Evolutionary conservation across 1,139 yeast genomes (phyloP).

Genomic region (Taphrina wiesneri): DNA sequence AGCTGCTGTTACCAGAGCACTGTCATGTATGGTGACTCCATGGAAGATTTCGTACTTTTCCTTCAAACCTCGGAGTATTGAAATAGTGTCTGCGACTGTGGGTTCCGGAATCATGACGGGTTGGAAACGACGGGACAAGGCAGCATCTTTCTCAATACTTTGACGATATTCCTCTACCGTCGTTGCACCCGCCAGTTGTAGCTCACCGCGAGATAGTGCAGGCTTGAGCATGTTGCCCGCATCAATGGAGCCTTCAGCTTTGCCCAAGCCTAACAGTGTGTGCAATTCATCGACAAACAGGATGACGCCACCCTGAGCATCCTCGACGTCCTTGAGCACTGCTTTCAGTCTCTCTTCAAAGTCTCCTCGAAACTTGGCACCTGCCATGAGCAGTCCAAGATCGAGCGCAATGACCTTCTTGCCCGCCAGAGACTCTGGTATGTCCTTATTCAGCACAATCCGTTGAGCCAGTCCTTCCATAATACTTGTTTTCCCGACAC

Average conservation of each 20-base stretch:
- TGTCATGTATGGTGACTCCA: slow-evolving; percentile 93
- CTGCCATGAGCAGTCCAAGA: slow-evolving; percentile 84
- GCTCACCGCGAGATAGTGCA: slow-evolving; percentile 86
- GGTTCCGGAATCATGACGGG: slow-evolving; percentile 88
- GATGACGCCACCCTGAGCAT: slow-evolving; percentile 73
- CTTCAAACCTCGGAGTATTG: slow-evolving; percentile 87
- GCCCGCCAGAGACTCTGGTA: slow-evolving; percentile 88
- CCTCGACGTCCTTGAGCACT: slow-evolving; percentile 84
- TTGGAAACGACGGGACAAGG: slow-evolving; percentile 87
- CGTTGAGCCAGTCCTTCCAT: slow-evolving; percentile 96
- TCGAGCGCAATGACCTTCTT: slow-evolving; percentile 82
- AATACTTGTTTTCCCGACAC: slow-evolving; percentile 95
- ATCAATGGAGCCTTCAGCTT: slow-evolving; percentile 93
- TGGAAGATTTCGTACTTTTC: slow-evolving; percentile 96
- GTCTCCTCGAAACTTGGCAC: slow-evolving; percentile 94
- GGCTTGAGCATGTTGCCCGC: slow-evolving; percentile 93
- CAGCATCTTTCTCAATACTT: slow-evolving; percentile 89
- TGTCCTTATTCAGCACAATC: slow-evolving; percentile 76
- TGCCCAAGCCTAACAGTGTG: slow-evolving; percentile 85
- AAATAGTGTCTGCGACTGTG: slow-evolving; percentile 85
- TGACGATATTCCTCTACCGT: slow-evolving; percentile 83
- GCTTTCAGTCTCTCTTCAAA: slow-evolving; percentile 86
- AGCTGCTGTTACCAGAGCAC: slow-evolving; percentile 93
- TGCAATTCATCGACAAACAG: slow-evolving; percentile 92
- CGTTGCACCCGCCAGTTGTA: slow-evolving; percentile 96